Evolutionary conservation across 2,329 filamentous ascomycete genomes (phyloP).

Genomic region (Ambrosiella beaveri): DNA sequence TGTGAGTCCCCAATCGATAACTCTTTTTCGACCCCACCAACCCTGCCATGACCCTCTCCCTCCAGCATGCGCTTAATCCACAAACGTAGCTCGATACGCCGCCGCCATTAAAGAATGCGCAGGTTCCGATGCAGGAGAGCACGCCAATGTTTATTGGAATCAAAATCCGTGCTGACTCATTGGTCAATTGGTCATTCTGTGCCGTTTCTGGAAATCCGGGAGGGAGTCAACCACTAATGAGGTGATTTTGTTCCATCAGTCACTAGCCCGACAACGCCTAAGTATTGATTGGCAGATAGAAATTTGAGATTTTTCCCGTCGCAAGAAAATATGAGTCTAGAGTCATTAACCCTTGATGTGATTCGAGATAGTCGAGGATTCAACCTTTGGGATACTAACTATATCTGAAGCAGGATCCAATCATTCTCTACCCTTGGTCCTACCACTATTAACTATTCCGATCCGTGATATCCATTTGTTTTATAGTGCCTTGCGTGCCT

Average conservation of each 20-base stretch:
- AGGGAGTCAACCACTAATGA: constrained; percentile 4
- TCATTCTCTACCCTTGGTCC: not conserved
- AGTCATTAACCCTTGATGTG: constrained; percentile 1
- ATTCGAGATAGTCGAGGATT: not conserved
- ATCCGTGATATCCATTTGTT: constrained; percentile 1
- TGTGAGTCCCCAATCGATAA: not conserved
- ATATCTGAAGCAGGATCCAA: not conserved
- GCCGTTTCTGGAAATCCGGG: constrained; percentile 1
- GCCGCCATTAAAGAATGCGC: not conserved
- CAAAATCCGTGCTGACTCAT: constrained; percentile 11
- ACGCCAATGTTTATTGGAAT: not conserved
- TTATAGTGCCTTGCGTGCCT: not conserved
- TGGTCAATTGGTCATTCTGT: constrained; percentile 3
- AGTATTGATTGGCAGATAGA: not conserved
- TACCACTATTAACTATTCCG: not conserved
- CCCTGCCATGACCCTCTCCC: not conserved
- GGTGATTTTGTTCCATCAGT: not conserved
- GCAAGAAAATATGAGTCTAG: not conserved
- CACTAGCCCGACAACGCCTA: not conserved
- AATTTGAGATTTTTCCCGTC: not conserved
- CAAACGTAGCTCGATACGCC: not conserved
- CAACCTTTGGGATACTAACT: too few relatives aligned
- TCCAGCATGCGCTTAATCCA: too few relatives aligned
- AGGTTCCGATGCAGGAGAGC: constrained; percentile 12
- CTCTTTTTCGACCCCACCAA: not conserved